phyloP scores from a whole-genome alignment of 169 alveolate species.

The Cyclospora cayetanensis region DNA sequence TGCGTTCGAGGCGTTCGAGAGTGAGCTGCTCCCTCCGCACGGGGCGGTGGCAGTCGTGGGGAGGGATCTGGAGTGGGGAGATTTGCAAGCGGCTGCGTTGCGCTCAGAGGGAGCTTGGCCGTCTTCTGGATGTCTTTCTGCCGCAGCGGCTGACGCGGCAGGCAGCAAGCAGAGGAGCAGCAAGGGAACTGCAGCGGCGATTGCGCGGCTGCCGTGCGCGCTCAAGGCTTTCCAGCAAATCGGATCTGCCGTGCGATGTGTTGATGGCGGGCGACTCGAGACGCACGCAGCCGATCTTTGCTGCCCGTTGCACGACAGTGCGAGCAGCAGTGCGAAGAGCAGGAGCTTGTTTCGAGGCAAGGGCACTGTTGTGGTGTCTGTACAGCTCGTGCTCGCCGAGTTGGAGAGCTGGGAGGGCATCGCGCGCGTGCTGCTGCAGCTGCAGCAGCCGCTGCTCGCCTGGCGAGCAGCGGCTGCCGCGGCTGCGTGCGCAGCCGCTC shows the following conservation, averaged over 20 bases:
- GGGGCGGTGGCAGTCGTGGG: not conserved
- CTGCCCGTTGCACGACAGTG: too few species aligned
- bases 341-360: not conserved
- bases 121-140: not conserved
- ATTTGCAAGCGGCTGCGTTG: not conserved
- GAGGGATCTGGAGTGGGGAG: not conserved
- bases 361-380: not conserved
- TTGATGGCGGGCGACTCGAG: not conserved
- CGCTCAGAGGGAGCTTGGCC: not conserved
- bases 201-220: not conserved
- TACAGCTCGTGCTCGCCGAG: constrained; percentile 1
- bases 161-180: not conserved
- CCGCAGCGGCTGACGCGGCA: not conserved
- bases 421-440: constrained; percentile 8
- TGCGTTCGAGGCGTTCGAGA: not conserved
- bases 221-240: not conserved
- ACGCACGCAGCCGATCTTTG: not conserved
- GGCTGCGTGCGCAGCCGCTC: not conserved
- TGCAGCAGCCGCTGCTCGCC: constrained; percentile 18
- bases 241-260: not conserved
- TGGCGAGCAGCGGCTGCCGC: constrained; percentile 12
- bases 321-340: not conserved
- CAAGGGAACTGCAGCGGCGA: not conserved
- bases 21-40: not conserved
- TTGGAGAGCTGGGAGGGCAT: not conserved